These are phyloP conservation scores for Serendipita indica DNA, from an alignment of 768 basidiomycete species.

Conservation along the genomic window DNA sequence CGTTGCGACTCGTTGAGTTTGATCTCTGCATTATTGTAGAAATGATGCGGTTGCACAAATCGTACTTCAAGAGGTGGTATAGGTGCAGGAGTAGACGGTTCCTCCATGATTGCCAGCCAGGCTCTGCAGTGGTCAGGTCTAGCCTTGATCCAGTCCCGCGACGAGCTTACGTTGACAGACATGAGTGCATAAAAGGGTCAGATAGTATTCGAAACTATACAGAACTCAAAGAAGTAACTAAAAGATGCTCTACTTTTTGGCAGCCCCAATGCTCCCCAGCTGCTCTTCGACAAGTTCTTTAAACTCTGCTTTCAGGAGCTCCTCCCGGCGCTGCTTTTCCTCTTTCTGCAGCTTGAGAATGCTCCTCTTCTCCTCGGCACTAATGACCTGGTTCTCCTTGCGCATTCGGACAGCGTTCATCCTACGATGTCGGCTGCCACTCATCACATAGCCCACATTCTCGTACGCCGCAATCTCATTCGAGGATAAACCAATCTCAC, in stretches of 20 bases:
- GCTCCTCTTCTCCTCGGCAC: conserved; percentile 93
- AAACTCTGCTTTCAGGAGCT: conserved; percentile 79
- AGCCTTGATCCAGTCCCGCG: too few species aligned
- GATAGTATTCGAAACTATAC: not conserved
- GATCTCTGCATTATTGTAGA: conserved; percentile 32
- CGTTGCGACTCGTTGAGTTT: not conserved
- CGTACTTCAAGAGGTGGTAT: conserved; percentile 33
- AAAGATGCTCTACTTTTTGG: not conserved
- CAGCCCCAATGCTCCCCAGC: conserved; percentile 22
- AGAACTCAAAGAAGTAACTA: not conserved
- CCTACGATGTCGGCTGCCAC: conserved; percentile 79
- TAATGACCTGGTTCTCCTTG: conserved; percentile 99
- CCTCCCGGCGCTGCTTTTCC: conserved; percentile 82
- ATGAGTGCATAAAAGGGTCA: not conserved
- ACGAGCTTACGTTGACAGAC: not conserved
- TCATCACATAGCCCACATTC: conserved; percentile 92
- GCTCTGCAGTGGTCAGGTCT: not conserved
- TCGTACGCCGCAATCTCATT: conserved; percentile 82
- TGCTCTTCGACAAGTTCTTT: conserved; percentile 66
- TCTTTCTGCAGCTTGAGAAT: conserved; percentile 90
- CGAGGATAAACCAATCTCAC: conserved; percentile 89
- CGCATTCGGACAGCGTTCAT: conserved; percentile 99
- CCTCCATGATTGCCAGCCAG: not conserved
- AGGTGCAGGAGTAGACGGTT: conserved; percentile 30
- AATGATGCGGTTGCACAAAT: conserved; percentile 76